Percentiles rank a stretch among this genome's conserved stretches.
phyloP scores from a whole-genome alignment of 2,329 filamentous ascomycete species.

The Trichoderma atrobrunneum region DNA sequence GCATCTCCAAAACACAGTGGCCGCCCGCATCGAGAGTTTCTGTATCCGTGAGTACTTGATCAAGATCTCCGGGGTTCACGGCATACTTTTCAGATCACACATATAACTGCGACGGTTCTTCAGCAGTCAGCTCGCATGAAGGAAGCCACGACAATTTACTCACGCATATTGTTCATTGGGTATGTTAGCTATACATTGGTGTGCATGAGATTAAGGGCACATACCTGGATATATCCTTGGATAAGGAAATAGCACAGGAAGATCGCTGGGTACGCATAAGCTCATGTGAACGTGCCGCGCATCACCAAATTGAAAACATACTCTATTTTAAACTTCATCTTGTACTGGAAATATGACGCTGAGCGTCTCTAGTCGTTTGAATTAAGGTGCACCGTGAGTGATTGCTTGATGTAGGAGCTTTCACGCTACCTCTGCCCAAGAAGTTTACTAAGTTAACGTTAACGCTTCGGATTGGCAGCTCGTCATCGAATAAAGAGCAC shows the following conservation, averaged over 20 bases:
- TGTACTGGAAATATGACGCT: not conserved
- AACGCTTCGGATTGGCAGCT: not conserved
- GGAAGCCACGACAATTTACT: conserved; percentile 25
- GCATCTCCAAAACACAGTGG: conserved; percentile 97
- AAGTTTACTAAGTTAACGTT: not conserved
- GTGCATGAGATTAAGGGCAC: conserved; percentile 16
- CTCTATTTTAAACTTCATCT: conserved; percentile 21
- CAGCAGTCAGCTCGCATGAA: not conserved
- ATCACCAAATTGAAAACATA: not conserved
- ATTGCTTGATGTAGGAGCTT: not conserved
- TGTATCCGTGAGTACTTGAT: conserved; percentile 25
- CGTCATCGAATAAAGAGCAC: not conserved
- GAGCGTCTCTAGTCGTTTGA: not conserved
- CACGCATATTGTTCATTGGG: conserved; percentile 54
- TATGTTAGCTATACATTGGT: not conserved
- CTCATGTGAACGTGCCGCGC: not conserved
- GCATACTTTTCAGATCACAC: conserved; percentile 55
- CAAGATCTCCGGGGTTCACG: not conserved
- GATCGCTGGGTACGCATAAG: conserved; percentile 41
- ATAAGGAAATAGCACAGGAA: conserved; percentile 58
- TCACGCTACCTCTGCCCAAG: conserved; percentile 1
- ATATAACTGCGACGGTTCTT: conserved; percentile 45
- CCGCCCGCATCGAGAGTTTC: conserved; percentile 87
- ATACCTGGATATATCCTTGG: conserved; percentile 57
- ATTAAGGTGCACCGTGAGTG: not conserved